Percentiles rank a stretch among this genome's conserved stretches.
phyloP scores from a whole-genome alignment of 352 stramenopile genomes.

The Paralagenidium karlingii region DNA sequence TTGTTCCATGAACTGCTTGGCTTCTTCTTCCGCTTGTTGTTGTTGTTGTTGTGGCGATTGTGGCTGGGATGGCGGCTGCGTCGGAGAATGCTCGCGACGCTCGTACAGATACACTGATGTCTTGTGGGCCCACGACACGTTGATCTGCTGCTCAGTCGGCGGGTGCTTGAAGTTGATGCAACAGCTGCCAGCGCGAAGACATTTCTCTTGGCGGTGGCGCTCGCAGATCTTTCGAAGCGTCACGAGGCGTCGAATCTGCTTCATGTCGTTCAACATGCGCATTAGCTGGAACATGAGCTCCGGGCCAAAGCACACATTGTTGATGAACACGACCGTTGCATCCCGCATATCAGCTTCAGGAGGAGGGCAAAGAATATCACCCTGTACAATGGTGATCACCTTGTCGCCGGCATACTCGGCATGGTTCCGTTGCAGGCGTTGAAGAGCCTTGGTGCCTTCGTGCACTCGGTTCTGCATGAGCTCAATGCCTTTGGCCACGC shows the following conservation, averaged over 20 bases:
- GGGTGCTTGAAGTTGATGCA: conserved; percentile 65
- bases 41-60: too few relatives aligned
- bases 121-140: conserved; percentile 72
- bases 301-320: conserved; percentile 75
- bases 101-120: conserved; percentile 68
- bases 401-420: conserved; percentile 32
- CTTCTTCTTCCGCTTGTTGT: too few relatives aligned
- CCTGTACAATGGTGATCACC: conserved; percentile 45
- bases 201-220: conserved; percentile 54
- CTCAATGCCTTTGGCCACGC: conserved; percentile 58
- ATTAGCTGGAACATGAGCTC: conserved; percentile 63
- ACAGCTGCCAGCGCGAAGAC: conserved; percentile 27
- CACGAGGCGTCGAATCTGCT: conserved; percentile 48
- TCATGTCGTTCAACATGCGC: conserved; percentile 42
- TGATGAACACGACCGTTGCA: conserved; percentile 78
- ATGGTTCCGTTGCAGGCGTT: conserved; percentile 23
- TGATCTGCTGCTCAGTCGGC: conserved; percentile 46
- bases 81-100: too few relatives aligned
- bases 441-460: conserved; percentile 38
- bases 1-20: too few relatives aligned
- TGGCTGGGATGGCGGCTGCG: too few relatives aligned
- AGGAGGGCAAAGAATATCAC: conserved; percentile 58
- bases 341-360: conserved; percentile 38
- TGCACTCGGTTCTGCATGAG: conserved; percentile 76
- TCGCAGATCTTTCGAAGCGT: conserved; percentile 73